Conservation (phyloP, 2,329 filamentous ascomycete species). For the Furcasterigmium furcatum region DNA sequence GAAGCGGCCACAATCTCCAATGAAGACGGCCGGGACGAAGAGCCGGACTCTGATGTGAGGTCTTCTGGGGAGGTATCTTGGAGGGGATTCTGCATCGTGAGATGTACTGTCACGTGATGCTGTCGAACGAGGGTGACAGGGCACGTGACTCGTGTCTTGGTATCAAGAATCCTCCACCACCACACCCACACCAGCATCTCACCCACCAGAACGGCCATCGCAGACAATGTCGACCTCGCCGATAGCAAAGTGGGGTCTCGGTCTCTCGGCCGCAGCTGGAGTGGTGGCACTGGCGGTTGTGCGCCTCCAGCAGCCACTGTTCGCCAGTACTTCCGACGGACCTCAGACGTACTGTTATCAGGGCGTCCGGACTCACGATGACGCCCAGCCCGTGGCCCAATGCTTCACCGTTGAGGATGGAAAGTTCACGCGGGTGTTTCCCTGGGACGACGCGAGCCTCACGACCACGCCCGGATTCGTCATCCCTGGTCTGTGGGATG, state of each 20-base stretch:
- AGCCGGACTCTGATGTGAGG: no score
- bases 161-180: no score
- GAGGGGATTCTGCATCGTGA: no score
- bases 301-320: slow-evolving; percentile 12
- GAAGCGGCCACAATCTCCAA: no score
- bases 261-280: slow-evolving; percentile 20
- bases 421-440: slow-evolving; percentile 45
- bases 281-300: slow-evolving; percentile 26
- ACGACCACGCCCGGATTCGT: slow-evolving; percentile 43
- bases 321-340: not conserved
- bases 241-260: slow-evolving; percentile 22
- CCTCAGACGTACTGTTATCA: slow-evolving; percentile 34
- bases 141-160: not conserved
- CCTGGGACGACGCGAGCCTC: slow-evolving; percentile 22
- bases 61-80: no score
- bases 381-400: slow-evolving; percentile 31
- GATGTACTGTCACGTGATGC: not conserved
- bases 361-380: slow-evolving; percentile 31
- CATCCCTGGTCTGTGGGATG: slow-evolving; percentile 68
- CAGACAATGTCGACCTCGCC: slow-evolving; percentile 8
- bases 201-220: not conserved
- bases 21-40: no score
- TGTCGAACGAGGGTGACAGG: not conserved
- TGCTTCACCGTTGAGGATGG: slow-evolving; percentile 57
- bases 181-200: not conserved